Base-by-base conservation (phyloP, 768 basidiomycete genomes). In the Suillus occidentalis region DNA sequence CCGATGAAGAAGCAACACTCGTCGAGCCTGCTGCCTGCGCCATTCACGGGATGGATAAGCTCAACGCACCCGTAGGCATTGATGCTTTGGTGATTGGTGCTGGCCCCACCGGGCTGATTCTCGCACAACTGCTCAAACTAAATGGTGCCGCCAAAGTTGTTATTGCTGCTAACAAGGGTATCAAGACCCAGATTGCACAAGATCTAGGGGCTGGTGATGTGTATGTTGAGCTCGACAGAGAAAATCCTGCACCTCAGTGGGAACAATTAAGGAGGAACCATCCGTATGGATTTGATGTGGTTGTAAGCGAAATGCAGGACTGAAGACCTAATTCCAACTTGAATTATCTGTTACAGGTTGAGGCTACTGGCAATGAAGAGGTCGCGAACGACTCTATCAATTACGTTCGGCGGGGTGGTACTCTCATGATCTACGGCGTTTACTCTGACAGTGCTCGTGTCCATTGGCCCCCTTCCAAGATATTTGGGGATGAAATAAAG, bases 351-450 rank as follows among this genome's bases (percentile, higher is more conserved):
- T 67, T 42, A n/a, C 36, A 73, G 65, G 72, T 77, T 59, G 81
- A 81, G 67, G 80, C 78, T 63, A 81, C 81, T 43, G 81, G 81
- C 65, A 78, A 78, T 56, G 81, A 80, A 67, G 72, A 74, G 34
- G 71, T 82, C 47, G 79, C 79, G 22, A 74, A 80, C 70, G 75
- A 80, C 60, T 68, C 79, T 18, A 80, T 81, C 69, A 77, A 81
- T 72, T 81, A 79, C 70, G 81, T 82, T 43, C 72, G 76, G 31
- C 36, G 66, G 22, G 82, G 83, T 2, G 83, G 82, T 4, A 82
- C 83, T 56, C 72, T 83, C 43, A 78, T 83, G 77, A 73, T 82
- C 22, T 86, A 86, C 69, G 85, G 85, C 45, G 85, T 86, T n/a
- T 86, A 86, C 73, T 81, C 79, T 64, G 80, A 85, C 70, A 77